A percentile compares a stretch with the other conserved stretches of the same genome.
Evolutionary conservation across 164 flowering plant genomes (phyloP).

Genomic region (Magnolia sinica): DNA sequence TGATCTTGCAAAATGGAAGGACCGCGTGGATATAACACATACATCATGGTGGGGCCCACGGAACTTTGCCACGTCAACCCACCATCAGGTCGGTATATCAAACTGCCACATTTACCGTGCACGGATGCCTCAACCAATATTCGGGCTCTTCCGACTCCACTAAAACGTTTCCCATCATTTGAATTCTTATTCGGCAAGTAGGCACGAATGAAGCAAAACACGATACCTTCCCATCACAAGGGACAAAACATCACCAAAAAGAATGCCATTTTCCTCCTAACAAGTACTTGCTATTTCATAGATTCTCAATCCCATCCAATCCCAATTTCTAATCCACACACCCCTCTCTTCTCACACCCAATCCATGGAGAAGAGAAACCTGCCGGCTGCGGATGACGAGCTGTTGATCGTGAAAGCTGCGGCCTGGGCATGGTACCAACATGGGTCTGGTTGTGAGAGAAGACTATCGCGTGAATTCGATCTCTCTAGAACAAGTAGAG

Average conservation of each 20-base stretch:
- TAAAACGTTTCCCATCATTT: too few relatives aligned
- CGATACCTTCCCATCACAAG: neutral
- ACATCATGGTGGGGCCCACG: too few relatives aligned
- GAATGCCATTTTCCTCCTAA: neutral
- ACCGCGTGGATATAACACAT: too few relatives aligned
- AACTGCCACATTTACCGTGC: neutral
- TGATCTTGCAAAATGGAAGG: too few relatives aligned
- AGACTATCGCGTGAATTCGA: conserved; percentile 30
- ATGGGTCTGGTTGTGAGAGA: conserved; percentile 41
- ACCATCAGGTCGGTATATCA: neutral
- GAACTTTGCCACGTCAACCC: too few relatives aligned
- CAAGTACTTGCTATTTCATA: neutral
- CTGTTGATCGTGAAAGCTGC: conserved; percentile 47
- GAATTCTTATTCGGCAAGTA: neutral
- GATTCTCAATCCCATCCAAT: neutral
- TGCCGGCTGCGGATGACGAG: conserved; percentile 24
- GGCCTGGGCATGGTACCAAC: conserved; percentile 78
- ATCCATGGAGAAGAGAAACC: conserved; percentile 22
- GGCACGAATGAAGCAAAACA: neutral
- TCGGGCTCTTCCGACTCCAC: neutral
- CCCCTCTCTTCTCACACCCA: neutral
- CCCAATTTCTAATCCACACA: neutral
- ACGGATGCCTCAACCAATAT: neutral
- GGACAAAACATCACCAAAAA: neutral
- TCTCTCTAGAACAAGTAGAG: conserved; percentile 12